Evolutionary conservation across 495 filamentous ascomycete species (phyloP).

Genomic region (Aspergillus biplanus): DNA sequence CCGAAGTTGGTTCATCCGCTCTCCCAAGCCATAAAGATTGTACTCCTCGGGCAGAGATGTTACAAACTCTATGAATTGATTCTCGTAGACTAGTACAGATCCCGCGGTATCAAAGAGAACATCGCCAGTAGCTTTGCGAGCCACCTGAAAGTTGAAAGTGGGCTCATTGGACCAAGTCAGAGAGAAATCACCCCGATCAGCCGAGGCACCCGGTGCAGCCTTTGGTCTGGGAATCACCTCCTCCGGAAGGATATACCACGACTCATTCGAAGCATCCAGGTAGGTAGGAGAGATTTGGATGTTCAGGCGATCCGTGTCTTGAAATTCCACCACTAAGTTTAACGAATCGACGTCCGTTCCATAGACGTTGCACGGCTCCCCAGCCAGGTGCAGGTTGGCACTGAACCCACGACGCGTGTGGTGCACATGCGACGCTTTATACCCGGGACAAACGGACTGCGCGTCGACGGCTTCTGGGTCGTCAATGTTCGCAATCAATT

Average conservation of each 20-base stretch:
- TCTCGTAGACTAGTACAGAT: slow-evolving; percentile 60
- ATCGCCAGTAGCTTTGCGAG: slow-evolving; percentile 59
- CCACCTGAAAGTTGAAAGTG: slow-evolving; percentile 62
- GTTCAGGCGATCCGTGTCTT: slow-evolving; percentile 56
- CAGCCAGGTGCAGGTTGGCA: slow-evolving; percentile 58
- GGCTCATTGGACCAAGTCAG: slow-evolving; percentile 63
- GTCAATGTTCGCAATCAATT: slow-evolving; percentile 67
- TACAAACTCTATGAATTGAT: slow-evolving; percentile 68
- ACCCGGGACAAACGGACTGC: slow-evolving; percentile 69
- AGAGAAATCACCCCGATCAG: slow-evolving; percentile 52
- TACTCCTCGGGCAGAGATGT: slow-evolving; percentile 60
- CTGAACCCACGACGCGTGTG: slow-evolving; percentile 51
- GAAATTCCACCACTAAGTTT: slow-evolving; percentile 58
- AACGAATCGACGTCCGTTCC: slow-evolving; percentile 64
- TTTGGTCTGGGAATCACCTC: slow-evolving; percentile 63
- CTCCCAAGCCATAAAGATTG: slow-evolving; percentile 66
- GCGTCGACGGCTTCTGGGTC: slow-evolving; percentile 73
- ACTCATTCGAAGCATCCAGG: slow-evolving; percentile 63
- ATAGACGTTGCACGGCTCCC: slow-evolving; percentile 62
- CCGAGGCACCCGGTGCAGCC: slow-evolving; percentile 41
- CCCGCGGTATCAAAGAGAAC: slow-evolving; percentile 60
- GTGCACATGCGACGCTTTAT: slow-evolving; percentile 56
- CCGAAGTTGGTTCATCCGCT: slow-evolving; percentile 61
- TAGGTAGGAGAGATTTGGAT: slow-evolving; percentile 63
- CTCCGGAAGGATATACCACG: slow-evolving; percentile 70